These are phyloP conservation scores for Colletotrichum tropicale DNA, from an alignment of 2,329 filamentous ascomycete species.

Conservation along the genomic window DNA sequence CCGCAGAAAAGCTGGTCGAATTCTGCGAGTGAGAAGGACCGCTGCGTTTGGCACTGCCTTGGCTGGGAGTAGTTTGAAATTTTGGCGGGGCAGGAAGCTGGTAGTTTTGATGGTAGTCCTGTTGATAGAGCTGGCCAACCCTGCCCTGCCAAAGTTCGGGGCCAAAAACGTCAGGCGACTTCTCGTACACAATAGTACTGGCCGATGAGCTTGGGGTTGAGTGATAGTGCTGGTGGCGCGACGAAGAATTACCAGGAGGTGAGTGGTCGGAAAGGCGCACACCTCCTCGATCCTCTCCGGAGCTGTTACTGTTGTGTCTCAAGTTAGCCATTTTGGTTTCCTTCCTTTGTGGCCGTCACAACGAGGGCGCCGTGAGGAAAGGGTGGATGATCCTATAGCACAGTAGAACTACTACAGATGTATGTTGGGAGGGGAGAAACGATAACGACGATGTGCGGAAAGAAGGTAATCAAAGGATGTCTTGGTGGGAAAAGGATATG, in stretches of 20 bases:
- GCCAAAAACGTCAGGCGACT: constrained; percentile 9
- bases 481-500: neutral
- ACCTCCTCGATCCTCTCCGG: neutral
- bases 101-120: neutral
- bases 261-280: constrained; percentile 15
- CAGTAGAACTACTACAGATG: neutral
- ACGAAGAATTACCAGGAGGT: neutral
- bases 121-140: neutral
- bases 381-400: neutral
- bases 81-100: constrained; percentile 7
- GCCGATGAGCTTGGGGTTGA: neutral
- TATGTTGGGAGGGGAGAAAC: neutral
- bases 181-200: neutral
- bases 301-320: neutral
- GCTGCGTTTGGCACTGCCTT: neutral
- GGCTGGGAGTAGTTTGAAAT: neutral
- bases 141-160: neutral
- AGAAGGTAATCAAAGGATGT: neutral
- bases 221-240: neutral
- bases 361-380: neutral
- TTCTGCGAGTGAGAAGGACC: neutral
- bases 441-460: neutral
- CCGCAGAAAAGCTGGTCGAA: neutral
- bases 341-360: neutral
- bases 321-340: neutral